These are phyloP conservation scores for Solanum chacoense DNA, from an alignment of 305 asterid species.

Conservation along the genomic window DNA sequence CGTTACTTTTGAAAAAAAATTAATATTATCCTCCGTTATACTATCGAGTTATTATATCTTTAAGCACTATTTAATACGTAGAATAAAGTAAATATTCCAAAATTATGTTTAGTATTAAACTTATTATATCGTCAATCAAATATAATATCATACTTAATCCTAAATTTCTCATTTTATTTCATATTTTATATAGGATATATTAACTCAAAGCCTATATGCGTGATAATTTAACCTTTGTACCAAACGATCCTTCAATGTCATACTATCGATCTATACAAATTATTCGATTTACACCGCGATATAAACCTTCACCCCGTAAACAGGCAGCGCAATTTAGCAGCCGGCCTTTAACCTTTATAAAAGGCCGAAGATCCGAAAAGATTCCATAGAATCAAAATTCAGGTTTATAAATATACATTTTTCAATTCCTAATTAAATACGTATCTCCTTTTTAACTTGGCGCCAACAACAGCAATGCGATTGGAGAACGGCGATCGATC, in stretches of 20 bases:
- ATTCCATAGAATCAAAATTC: background rate
- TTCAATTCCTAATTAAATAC: background rate
- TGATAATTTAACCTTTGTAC: background rate
- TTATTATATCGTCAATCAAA: background rate
- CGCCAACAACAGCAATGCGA: constrained; percentile 35
- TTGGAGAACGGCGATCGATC: constrained; percentile 23
- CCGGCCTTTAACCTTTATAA: background rate
- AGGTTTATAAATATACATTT: background rate
- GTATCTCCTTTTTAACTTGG: constrained; percentile 7
- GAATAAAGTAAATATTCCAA: no score
- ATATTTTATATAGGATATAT: no score
- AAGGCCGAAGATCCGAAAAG: background rate
- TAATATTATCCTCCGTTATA: no score
- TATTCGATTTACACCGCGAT: background rate
- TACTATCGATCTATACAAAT: background rate
- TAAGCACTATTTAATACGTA: background rate
- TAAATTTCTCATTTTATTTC: background rate
- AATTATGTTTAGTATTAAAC: background rate
- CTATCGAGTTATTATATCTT: no score
- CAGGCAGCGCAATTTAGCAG: background rate
- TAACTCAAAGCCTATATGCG: background rate
- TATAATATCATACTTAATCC: no score
- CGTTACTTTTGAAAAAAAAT: no score
- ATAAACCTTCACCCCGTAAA: background rate
- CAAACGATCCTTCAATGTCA: background rate